These are phyloP conservation scores for Paracoccidioides brasiliensis DNA, from an alignment of 2,329 filamentous ascomycete genomes.

Conservation along the genomic window DNA sequence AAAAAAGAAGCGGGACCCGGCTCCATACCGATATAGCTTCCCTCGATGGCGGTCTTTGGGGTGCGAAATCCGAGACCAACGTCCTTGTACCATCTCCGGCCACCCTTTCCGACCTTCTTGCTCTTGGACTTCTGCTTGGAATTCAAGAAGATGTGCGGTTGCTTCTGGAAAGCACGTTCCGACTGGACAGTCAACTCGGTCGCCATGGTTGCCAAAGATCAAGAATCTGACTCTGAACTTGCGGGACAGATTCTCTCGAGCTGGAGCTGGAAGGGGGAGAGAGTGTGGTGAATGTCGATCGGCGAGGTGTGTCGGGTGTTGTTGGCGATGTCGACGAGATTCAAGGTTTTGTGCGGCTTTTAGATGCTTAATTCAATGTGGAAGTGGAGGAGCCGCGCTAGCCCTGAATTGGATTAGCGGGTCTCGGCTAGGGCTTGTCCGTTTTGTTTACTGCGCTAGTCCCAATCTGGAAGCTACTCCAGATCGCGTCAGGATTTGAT, in stretches of 20 bases:
- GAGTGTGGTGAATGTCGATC: conserved; percentile 4
- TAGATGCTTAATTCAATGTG: conserved; percentile 26
- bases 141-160: conserved; percentile 99
- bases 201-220: conserved; percentile 60
- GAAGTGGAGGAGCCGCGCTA: conserved; percentile 26
- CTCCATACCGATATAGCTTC: conserved; percentile 92
- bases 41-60: conserved; percentile 97
- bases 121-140: conserved; percentile 77
- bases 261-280: conserved; percentile 16
- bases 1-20: conserved; percentile 12
- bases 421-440: conserved; percentile 30
- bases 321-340: conserved; percentile 24
- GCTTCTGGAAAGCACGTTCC: conserved; percentile 99
- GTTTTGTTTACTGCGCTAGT: conserved; percentile 30
- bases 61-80: conserved; percentile 98
- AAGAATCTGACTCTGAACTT: conserved; percentile 22
- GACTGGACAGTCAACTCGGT: conserved; percentile 99
- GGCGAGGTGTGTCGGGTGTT: conserved; percentile 14
- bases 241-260: conserved; percentile 23
- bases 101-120: conserved; percentile 75
- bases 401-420: conserved; percentile 16
- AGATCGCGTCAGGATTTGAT: conserved; percentile 18
- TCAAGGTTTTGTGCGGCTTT: conserved; percentile 23
- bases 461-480: conserved; percentile 19
- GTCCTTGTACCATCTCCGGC: conserved; percentile 98